These are phyloP conservation scores for Pulicaria dysenterica DNA, from an alignment of 129 eudicot genomes.

Conservation along the genomic window DNA sequence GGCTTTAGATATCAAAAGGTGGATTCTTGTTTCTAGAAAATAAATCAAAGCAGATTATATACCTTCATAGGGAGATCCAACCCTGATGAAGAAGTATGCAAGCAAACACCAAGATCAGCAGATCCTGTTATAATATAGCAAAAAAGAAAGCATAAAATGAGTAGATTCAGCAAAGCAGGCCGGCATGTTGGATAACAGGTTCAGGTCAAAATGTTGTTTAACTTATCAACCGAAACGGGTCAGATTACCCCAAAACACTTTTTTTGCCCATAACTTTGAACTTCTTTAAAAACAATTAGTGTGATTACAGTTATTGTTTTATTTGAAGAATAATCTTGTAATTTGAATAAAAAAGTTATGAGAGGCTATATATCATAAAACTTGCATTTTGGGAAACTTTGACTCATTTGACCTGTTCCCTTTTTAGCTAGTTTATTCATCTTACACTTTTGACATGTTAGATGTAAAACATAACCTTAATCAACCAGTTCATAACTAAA, in stretches of 20 bases:
- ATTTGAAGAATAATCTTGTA: neutral
- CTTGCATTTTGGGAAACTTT: neutral
- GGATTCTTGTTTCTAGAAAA: neutral
- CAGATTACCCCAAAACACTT: neutral
- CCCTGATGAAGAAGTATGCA: slow-evolving; percentile 98
- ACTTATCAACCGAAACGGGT: neutral
- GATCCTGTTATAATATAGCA: slow-evolving; percentile 55
- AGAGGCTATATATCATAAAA: neutral
- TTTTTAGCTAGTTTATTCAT: neutral
- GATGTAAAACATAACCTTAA: neutral
- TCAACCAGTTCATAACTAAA: neutral
- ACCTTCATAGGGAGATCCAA: slow-evolving; percentile 99
- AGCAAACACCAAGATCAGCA: slow-evolving; percentile 96
- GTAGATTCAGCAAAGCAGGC: neutral
- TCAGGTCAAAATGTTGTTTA: neutral
- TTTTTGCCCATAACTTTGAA: neutral
- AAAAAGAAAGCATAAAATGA: neutral
- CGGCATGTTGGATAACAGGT: neutral
- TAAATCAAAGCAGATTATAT: slow-evolving; percentile 3
- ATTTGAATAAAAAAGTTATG: neutral
- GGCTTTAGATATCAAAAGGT: neutral
- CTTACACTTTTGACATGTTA: neutral
- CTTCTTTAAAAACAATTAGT: neutral
- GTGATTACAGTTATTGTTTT: neutral
- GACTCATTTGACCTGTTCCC: neutral